A percentile compares a stretch with the other conserved stretches of the same genome.
Evolutionary conservation across 2,329 filamentous ascomycete genomes (phyloP).

Genomic region (Curvularia eragrostidis): DNA sequence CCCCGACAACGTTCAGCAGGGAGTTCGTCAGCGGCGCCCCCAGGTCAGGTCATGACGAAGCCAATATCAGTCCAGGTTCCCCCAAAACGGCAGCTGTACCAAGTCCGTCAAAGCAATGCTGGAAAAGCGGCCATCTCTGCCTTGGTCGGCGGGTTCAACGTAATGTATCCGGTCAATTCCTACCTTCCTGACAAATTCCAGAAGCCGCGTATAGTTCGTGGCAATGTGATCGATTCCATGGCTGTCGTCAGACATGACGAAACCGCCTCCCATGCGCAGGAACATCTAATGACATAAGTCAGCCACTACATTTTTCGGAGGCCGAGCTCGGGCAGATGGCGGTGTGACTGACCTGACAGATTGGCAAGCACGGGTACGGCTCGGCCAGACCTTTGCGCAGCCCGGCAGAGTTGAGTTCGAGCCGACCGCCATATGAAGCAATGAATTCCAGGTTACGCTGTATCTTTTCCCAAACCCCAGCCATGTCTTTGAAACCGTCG

Average conservation of each 20-base stretch:
- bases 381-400: constrained; percentile 88
- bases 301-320: constrained; percentile 22
- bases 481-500: constrained; percentile 64
- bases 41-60: constrained; percentile 6
- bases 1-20: constrained; percentile 15
- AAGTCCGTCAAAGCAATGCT: constrained; percentile 41
- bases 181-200: constrained; percentile 72
- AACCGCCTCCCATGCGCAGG: constrained; percentile 73
- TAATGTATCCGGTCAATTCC: constrained; percentile 66
- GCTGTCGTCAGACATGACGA: constrained; percentile 94
- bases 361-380: constrained; percentile 81
- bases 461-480: constrained; percentile 75
- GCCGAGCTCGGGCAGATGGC: constrained; percentile 17
- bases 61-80: constrained; percentile 22
- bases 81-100: constrained; percentile 41
- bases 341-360: constrained; percentile 71
- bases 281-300: constrained; percentile 64
- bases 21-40: constrained; percentile 17
- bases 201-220: constrained; percentile 76
- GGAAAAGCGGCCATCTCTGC: constrained; percentile 42
- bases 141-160: constrained; percentile 35
- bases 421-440: constrained; percentile 74
- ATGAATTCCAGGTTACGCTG: constrained; percentile 76
- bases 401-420: constrained; percentile 89
- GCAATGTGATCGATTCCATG: constrained; percentile 87